Conservation (phyloP, 768 basidiomycete species). For the Paxillus rubicundulus region DNA sequence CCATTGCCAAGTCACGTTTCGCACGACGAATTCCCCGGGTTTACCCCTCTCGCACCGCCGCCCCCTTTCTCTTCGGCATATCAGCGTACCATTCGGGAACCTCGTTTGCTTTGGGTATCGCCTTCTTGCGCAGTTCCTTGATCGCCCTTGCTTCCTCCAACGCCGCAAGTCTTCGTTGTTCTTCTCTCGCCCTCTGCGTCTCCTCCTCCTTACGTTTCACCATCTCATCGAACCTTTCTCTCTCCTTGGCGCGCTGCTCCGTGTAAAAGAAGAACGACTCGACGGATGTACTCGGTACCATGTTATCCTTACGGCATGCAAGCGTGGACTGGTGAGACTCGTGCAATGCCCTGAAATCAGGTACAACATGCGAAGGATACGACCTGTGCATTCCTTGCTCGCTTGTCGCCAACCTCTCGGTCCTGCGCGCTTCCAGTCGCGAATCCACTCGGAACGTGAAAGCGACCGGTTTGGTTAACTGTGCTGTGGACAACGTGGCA, state of each 20-base stretch:
- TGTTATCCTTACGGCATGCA: slow-evolving; percentile 44
- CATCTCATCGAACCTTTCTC: slow-evolving; percentile 60
- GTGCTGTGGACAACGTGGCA: slow-evolving; percentile 26
- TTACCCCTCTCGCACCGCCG: slow-evolving; percentile 15
- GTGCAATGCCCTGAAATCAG: slow-evolving; percentile 56
- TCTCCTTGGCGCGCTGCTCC: slow-evolving; percentile 55
- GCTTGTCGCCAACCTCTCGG: slow-evolving; percentile 25
- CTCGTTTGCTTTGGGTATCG: slow-evolving; percentile 66
- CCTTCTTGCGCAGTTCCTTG: slow-evolving; percentile 57
- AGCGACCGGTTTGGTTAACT: slow-evolving; percentile 45
- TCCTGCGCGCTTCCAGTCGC: slow-evolving; percentile 47
- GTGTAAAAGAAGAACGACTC: slow-evolving; percentile 48
- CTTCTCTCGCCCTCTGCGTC: slow-evolving; percentile 45
- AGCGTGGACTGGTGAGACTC: slow-evolving; percentile 39
- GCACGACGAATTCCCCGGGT: slow-evolving; percentile 7
- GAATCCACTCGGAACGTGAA: slow-evolving; percentile 54
- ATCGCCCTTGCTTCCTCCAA: slow-evolving; percentile 60
- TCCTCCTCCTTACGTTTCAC: slow-evolving; percentile 57
- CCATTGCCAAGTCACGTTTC: slow-evolving; percentile 12
- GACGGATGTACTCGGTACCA: slow-evolving; percentile 37
- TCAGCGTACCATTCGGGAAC: slow-evolving; percentile 78
- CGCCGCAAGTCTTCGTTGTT: slow-evolving; percentile 44
- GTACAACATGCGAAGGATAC: slow-evolving; percentile 33
- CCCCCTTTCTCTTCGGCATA: slow-evolving; percentile 54
- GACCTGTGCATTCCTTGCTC: slow-evolving; percentile 19